Evolutionary conservation across 371 early-diverging fungal species (phyloP).

Genomic region (Rhizopus microsporus): DNA sequence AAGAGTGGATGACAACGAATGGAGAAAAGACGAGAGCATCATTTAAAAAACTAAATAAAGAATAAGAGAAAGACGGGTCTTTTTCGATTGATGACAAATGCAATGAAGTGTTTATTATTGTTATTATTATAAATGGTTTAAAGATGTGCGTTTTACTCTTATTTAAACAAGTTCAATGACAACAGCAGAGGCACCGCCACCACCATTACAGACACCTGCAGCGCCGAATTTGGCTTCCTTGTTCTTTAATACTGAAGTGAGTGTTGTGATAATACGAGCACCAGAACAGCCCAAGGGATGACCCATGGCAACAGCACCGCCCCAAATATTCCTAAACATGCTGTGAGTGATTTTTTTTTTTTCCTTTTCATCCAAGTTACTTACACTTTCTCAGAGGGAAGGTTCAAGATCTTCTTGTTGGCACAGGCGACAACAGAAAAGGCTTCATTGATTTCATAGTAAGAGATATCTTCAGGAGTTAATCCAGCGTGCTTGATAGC

Average conservation of each 20-base stretch:
- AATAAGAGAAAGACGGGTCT: background rate
- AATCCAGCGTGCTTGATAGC: conserved; percentile 83
- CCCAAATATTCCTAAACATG: conserved; percentile 74
- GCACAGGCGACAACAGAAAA: conserved; percentile 95
- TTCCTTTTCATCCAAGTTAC: background rate
- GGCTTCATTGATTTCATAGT: conserved; percentile 97
- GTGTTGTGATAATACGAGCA: conserved; percentile 88
- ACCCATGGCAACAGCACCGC: conserved; percentile 97
- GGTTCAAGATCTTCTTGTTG: conserved; percentile 79
- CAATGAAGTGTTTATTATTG: too few species aligned
- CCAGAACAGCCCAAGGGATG: conserved; percentile 98
- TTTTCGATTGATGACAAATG: too few species aligned
- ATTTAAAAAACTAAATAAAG: conserved; percentile 9
- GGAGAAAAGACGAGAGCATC: conserved; percentile 21
- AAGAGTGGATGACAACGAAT: conserved; percentile 24
- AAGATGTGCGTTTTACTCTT: background rate
- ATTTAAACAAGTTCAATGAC: conserved; percentile 75
- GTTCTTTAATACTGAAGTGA: conserved; percentile 73
- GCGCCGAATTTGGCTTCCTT: conserved; percentile 79
- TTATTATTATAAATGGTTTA: too few species aligned
- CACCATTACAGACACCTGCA: conserved; percentile 96
- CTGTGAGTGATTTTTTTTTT: background rate
- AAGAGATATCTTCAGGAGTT: conserved; percentile 71
- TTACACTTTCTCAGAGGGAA: conserved; percentile 71
- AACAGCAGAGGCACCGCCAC: conserved; percentile 90